A percentile compares a stretch with the other conserved stretches of the same genome.
These are phyloP conservation scores for Aspergillus ruber DNA, from an alignment of 2,329 filamentous ascomycete genomes.

Conservation along the genomic window DNA sequence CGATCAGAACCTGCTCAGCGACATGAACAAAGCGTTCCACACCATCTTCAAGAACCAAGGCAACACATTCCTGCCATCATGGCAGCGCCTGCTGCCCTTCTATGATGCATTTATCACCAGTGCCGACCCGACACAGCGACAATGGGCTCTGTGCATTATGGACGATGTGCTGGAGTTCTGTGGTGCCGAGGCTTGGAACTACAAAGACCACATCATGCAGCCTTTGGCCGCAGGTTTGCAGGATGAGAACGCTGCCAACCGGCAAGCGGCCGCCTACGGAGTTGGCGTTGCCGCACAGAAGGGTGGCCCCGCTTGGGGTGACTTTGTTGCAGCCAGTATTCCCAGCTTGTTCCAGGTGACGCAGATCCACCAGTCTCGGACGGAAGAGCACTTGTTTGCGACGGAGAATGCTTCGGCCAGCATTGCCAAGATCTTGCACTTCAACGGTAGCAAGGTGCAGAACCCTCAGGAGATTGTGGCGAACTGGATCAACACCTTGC, in stretches of 20 bases:
- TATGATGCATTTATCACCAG: constrained; percentile 82
- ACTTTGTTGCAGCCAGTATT: constrained; percentile 74
- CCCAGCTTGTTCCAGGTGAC: constrained; percentile 80
- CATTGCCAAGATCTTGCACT: constrained; percentile 94
- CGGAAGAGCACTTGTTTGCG: constrained; percentile 90
- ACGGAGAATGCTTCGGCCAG: constrained; percentile 96
- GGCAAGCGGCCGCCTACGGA: constrained; percentile 92
- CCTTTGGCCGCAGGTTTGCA: constrained; percentile 81
- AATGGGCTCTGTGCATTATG: constrained; percentile 99
- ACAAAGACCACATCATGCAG: constrained; percentile 77
- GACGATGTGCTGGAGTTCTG: constrained; percentile 98
- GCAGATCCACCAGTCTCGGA: constrained; percentile 71
- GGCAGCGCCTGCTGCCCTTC: constrained; percentile 77
- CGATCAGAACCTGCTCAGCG: constrained; percentile 89
- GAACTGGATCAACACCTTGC: constrained; percentile 88
- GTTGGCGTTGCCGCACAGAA: constrained; percentile 93
- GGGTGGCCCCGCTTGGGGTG: constrained; percentile 78
- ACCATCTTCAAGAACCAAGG: constrained; percentile 98
- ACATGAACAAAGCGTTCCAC: constrained; percentile 99
- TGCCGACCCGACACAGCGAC: constrained; percentile 78
- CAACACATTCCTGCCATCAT: constrained; percentile 72
- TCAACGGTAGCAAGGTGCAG: constrained; percentile 68
- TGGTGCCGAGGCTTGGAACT: constrained; percentile 78
- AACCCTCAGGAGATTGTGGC: constrained; percentile 69
- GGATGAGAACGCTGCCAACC: constrained; percentile 80